Base-by-base conservation (phyloP, 192 early-diverging fungal species). In the Coemansia javaensis region DNA sequence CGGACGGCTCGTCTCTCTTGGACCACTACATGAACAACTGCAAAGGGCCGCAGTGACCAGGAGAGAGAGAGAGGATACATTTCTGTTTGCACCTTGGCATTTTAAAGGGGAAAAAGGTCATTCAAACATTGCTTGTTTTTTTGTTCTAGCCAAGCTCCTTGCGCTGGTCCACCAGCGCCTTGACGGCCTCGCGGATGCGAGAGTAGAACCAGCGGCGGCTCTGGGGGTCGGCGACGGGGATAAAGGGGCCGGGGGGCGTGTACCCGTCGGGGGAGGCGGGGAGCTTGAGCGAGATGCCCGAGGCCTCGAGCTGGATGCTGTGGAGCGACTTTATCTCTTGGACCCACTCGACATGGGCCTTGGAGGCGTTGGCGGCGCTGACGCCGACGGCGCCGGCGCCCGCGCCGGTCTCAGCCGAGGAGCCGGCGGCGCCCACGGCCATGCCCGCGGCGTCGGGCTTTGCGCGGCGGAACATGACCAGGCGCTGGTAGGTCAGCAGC, bases 291-390 rank as follows among this genome's bases (percentile, higher is more conserved):
- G 82, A 81, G 42, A 90, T 88, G 1, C 88, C 88, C 0, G 76
- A 78, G 2, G 82, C 75, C 46, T 87, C 84, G 5, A 82, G 71
- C 33, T 84, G 77, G 57, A 88, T 86, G 14, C 82, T 81, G 44
- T 86, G 81, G 41, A 90, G 57, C 39, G 57, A 64, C 20, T 75
- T 66, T 56, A 89, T 91, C 31, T 80, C 77, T 37, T 90, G 81
- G 44, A 84, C 86, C 89, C 89, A 98, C 40, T 95, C 94, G 2
- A 90, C 81, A 25, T 79, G 80, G 0, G 87, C 67, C 35, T 74
- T 62, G 27, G 84, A 82, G 6, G 80, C 85, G 37, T 84, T 77
- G 4, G 71, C 50, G 0, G 71, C 71, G 37, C 71, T 75, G 17
- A 75, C 54, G 7, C 63, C 71, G 13, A 67, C 53, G 0, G 71